Evolutionary conservation across 2,329 filamentous ascomycete species (phyloP).

Genomic region (Fusarium brevicatenulatum): DNA sequence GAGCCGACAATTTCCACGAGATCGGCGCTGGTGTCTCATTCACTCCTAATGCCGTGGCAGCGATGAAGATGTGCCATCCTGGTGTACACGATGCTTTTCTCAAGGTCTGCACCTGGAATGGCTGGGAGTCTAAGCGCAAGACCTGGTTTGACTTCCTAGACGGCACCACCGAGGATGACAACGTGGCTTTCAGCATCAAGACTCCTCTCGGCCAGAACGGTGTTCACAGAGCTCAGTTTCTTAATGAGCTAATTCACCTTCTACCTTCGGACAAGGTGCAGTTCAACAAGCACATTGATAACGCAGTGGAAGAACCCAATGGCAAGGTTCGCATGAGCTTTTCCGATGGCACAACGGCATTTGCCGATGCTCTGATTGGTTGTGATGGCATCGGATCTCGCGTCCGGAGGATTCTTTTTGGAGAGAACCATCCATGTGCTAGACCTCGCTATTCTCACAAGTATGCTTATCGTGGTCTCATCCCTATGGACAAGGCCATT

Average conservation of each 20-base stretch:
- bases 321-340: constrained; percentile 49
- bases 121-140: constrained; percentile 35
- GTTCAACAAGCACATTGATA: constrained; percentile 50
- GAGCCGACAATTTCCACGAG: constrained; percentile 54
- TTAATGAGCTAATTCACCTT: constrained; percentile 53
- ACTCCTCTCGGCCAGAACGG: constrained; percentile 45
- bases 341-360: constrained; percentile 51
- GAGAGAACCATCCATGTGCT: constrained; percentile 50
- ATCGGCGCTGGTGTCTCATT: constrained; percentile 64
- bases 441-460: constrained; percentile 61
- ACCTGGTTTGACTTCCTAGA: constrained; percentile 43
- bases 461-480: constrained; percentile 64
- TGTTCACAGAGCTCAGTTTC: constrained; percentile 52
- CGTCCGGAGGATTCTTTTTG: constrained; percentile 61
- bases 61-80: constrained; percentile 54
- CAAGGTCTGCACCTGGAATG: constrained; percentile 40
- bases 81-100: constrained; percentile 48
- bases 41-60: constrained; percentile 61
- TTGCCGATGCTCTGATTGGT: constrained; percentile 60
- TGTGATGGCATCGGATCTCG: constrained; percentile 73
- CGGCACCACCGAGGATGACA: constrained; percentile 22
- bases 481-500: constrained; percentile 62
- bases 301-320: constrained; percentile 42
- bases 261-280: constrained; percentile 47
- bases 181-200: constrained; percentile 23